These are phyloP conservation scores for Clonostachys chloroleuca DNA, from an alignment of 2,329 filamentous ascomycete species.

Conservation along the genomic window DNA sequence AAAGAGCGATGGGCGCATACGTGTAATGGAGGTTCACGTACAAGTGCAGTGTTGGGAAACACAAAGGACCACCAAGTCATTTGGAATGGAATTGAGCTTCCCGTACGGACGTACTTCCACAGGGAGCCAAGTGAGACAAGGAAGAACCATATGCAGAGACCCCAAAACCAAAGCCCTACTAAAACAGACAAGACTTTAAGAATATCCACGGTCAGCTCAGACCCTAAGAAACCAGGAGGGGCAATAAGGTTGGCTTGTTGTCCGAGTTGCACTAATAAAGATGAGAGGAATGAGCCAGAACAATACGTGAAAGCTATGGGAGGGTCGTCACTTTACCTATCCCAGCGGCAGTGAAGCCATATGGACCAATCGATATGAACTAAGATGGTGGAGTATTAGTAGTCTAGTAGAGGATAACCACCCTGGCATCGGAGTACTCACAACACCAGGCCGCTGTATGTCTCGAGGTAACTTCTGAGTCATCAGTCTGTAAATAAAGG, in stretches of 20 bases:
- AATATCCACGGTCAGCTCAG: slow-evolving; percentile 34
- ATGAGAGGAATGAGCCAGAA: too few species aligned
- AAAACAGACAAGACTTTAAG: slow-evolving; percentile 50
- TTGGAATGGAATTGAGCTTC: slow-evolving; percentile 64
- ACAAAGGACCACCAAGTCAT: slow-evolving; percentile 87
- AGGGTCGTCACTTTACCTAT: slow-evolving; percentile 10
- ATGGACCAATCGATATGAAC: slow-evolving; percentile 80
- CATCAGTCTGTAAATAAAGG: slow-evolving; percentile 84
- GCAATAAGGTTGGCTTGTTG: slow-evolving; percentile 34
- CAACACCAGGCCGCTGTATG: slow-evolving; percentile 70
- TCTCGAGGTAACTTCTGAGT: slow-evolving; percentile 80
- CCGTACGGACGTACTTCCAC: slow-evolving; percentile 56
- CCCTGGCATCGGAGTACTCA: slow-evolving; percentile 14
- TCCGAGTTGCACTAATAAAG: slow-evolving; percentile 32
- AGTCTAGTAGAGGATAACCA: not conserved
- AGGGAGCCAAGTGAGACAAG: slow-evolving; percentile 74
- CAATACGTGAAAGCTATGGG: too few species aligned
- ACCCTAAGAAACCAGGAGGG: slow-evolving; percentile 33
- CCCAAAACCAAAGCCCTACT: slow-evolving; percentile 76
- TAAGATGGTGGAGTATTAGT: slow-evolving; percentile 9
- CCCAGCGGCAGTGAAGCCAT: slow-evolving; percentile 50
- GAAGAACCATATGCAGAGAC: slow-evolving; percentile 80
- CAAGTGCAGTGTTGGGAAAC: slow-evolving; percentile 74
- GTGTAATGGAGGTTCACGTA: slow-evolving; percentile 15
- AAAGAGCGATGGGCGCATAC: not conserved